Evolutionary conservation across 2,329 filamentous ascomycete genomes (phyloP).

Genomic region (Periglandula ipomoeae): DNA sequence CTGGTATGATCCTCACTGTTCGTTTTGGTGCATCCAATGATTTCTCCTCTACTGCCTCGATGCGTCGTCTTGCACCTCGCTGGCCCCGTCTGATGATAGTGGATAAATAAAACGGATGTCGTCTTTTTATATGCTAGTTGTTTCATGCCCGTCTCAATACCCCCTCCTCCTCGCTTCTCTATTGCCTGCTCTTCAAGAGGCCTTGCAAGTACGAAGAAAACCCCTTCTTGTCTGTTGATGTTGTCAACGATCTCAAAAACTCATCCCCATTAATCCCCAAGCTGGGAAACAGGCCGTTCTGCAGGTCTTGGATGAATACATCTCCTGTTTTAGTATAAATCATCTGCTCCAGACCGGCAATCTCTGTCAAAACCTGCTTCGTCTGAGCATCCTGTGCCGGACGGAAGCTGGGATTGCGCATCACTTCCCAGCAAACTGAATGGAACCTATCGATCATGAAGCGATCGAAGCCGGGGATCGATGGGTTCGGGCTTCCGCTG

Average conservation of each 20-base stretch:
- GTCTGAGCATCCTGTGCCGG: conserved; percentile 76
- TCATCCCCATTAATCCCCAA: conserved; percentile 55
- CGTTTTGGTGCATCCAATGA: background rate
- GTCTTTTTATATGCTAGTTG: background rate
- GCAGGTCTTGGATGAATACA: conserved; percentile 63
- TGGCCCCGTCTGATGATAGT: background rate
- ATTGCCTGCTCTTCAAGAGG: conserved; percentile 39
- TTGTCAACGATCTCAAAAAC: conserved; percentile 50
- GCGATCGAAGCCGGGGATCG: conserved; percentile 79
- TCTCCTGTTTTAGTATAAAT: conserved; percentile 88
- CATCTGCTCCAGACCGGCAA: conserved; percentile 75
- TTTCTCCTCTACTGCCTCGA: background rate
- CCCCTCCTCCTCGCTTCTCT: conserved; percentile 1
- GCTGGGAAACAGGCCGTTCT: conserved; percentile 51
- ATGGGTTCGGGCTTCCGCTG: conserved; percentile 41
- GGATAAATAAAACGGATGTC: background rate
- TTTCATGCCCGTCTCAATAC: background rate
- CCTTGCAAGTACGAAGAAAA: conserved; percentile 56
- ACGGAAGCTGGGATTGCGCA: conserved; percentile 70
- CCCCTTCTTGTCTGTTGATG: conserved; percentile 48
- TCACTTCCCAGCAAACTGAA: conserved; percentile 79
- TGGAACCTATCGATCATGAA: conserved; percentile 90
- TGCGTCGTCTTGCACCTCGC: background rate
- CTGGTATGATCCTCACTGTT: background rate
- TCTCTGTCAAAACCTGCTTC: conserved; percentile 79